These are phyloP conservation scores for Saccharomycodes ludwigii DNA, from an alignment of 805 yeast species.

Conservation along the genomic window DNA sequence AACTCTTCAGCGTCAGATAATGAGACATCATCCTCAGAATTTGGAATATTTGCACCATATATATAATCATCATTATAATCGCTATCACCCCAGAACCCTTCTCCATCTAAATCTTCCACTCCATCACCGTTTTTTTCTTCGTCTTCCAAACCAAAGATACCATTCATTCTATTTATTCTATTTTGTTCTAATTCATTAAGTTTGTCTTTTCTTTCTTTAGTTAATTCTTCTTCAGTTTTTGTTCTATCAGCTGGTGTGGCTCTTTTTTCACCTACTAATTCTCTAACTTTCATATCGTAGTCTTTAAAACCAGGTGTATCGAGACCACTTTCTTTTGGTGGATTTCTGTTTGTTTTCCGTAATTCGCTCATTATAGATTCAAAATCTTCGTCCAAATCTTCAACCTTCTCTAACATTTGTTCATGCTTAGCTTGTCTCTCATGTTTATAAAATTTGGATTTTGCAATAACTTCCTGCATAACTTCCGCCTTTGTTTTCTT, in stretches of 20 bases:
- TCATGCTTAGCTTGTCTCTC: conserved; percentile 61
- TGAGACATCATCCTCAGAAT: conserved; percentile 13
- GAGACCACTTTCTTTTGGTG: conserved; percentile 8
- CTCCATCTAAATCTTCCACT: conserved; percentile 62
- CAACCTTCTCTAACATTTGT: conserved; percentile 44
- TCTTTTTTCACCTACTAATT: conserved; percentile 56
- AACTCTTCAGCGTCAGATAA: conserved; percentile 25
- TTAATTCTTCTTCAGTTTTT: conserved; percentile 61
- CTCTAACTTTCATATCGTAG: conserved; percentile 57
- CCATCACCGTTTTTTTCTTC: conserved; percentile 27
- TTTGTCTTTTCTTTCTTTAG: conserved; percentile 46
- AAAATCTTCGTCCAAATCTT: conserved; percentile 61
- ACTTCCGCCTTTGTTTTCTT: conserved; percentile 75
- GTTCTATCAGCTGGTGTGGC: conserved; percentile 77
- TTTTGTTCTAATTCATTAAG: conserved; percentile 53
- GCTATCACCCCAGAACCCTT: conserved; percentile 54
- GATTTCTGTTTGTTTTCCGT: conserved; percentile 12
- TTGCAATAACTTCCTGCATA: conserved; percentile 76
- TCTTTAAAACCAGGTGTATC: conserved; percentile 25
- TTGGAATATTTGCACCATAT: conserved; percentile 7
- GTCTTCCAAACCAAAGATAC: conserved; percentile 30
- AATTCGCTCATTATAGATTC: conserved; percentile 55
- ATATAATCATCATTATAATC: conserved; percentile 33
- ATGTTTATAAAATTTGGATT: conserved; percentile 64
- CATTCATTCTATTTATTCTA: conserved; percentile 64